These are phyloP conservation scores for Bretschneidera sinensis DNA, from an alignment of 345 rosid species.

Conservation along the genomic window DNA sequence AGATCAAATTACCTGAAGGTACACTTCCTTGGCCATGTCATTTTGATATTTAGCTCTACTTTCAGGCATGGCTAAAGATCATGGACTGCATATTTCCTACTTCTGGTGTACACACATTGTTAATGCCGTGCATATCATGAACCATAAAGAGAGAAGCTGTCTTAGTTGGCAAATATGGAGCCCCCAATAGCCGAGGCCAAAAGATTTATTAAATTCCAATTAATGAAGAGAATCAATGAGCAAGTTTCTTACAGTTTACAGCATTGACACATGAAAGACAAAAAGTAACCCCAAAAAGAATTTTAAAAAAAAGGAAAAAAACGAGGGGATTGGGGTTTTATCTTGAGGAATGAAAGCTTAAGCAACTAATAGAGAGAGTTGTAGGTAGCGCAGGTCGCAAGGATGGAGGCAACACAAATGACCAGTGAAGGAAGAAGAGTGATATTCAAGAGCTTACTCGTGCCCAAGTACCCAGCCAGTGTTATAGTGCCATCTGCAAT, in stretches of 20 bases:
- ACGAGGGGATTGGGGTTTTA: neutral
- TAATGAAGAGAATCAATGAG: slow-evolving; percentile 6
- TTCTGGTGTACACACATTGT: too few species aligned
- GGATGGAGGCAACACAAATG: slow-evolving; percentile 66
- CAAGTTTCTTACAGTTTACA: neutral
- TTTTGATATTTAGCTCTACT: too few species aligned
- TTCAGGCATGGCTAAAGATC: too few species aligned
- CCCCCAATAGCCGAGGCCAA: slow-evolving; percentile 5
- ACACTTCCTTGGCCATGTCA: too few species aligned
- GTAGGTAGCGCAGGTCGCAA: slow-evolving; percentile 84
- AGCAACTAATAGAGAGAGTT: slow-evolving; percentile 73
- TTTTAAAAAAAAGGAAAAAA: neutral
- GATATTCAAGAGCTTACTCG: slow-evolving; percentile 60
- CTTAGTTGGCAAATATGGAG: neutral
- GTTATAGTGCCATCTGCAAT: slow-evolving; percentile 93
- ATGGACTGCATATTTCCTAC: too few species aligned
- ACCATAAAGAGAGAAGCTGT: neutral
- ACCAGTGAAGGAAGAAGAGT: slow-evolving; percentile 87
- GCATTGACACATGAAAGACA: neutral
- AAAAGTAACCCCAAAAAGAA: neutral
- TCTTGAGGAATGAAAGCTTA: neutral
- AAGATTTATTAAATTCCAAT: slow-evolving; percentile 10
- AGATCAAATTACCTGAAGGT: too few species aligned
- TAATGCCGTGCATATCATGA: too few species aligned
- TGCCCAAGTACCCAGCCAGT: slow-evolving; percentile 78